Evolutionary conservation across 768 basidiomycete species (phyloP).

Genomic region (Suillus subaureus): DNA sequence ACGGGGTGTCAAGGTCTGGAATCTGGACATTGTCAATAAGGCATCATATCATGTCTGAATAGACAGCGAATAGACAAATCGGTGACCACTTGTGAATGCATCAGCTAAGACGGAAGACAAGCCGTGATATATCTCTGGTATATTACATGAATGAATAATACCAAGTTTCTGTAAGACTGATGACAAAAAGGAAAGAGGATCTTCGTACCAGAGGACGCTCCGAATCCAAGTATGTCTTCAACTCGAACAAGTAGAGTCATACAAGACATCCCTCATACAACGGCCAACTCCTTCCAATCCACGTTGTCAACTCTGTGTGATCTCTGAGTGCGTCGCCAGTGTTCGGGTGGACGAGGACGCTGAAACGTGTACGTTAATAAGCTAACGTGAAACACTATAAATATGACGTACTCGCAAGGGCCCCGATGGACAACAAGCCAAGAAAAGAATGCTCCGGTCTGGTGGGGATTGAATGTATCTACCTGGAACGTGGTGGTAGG

Average conservation of each 20-base stretch:
- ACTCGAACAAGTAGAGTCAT: conserved; percentile 12
- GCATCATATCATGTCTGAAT: no score
- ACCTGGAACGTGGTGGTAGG: conserved; percentile 75
- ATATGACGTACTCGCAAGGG: conserved; percentile 66
- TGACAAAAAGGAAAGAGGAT: neutral
- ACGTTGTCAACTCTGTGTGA: conserved; percentile 63
- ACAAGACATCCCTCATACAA: conserved; percentile 44
- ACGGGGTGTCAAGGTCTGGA: no score
- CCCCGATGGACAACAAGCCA: conserved; percentile 71
- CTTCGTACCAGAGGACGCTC: neutral
- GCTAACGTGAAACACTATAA: neutral
- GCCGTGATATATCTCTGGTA: no score
- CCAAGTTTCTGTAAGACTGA: neutral
- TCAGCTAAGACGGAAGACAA: neutral
- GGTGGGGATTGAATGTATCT: conserved; percentile 65
- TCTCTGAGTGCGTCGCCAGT: conserved; percentile 57
- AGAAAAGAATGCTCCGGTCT: conserved; percentile 69
- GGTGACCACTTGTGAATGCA: no score
- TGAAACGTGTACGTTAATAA: conserved; percentile 5
- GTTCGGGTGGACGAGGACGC: conserved; percentile 74
- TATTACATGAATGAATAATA: neutral
- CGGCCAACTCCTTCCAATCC: conserved; percentile 69
- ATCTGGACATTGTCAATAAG: no score
- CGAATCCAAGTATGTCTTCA: neutral
- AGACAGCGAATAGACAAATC: no score